Base-by-base conservation (phyloP, 192 early-diverging fungal genomes). In the Phycomyces nitens region DNA sequence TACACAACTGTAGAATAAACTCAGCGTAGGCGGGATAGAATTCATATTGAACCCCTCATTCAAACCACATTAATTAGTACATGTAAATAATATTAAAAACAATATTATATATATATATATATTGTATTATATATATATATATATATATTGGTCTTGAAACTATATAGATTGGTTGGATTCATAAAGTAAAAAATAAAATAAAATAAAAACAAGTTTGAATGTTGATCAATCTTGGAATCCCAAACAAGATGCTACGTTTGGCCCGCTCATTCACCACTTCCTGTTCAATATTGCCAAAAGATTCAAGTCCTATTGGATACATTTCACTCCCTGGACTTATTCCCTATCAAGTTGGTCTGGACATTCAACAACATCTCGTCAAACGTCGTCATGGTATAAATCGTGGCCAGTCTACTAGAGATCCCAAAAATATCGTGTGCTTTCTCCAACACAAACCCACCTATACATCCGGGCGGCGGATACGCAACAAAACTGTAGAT, bases 381-480 rank as follows among this genome's bases (percentile, higher is more conserved):
- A 65, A 73, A 8, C 57, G 41, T 49, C 84, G 85, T 1, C 63
- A 73, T 58, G 50, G 58, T 26, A 79, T 83, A 38, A 75, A 81
- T 56, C 44, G 74, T 71, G 58, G 72, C 70, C 66, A 12, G 23
- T 41, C 63, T 2, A 16, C 43, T 21, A 29, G 29, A 0, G 22
- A 21, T 38, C 55, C 56, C 15, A 21, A 51, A 14, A 74, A 80
- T 27, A 56, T 86, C 14, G 34, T 94, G 8, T 63, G 91, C n/a
- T 70, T 91, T 47, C 76, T 92, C 0, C 78, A 97, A 72, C 97
- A 99, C 65, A 78, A 88, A 1, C 94, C 94, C 5, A 94, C 93
- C 1, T 99, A 85, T 69, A 99, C 97, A 15, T 88, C 88, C 49
- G 97, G 97, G 0, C 84, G 94, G 40, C 77, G 97, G 51, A 86